Evolutionary conservation across 257 asterid genomes (phyloP).

Genomic region (Echites panduratus): DNA sequence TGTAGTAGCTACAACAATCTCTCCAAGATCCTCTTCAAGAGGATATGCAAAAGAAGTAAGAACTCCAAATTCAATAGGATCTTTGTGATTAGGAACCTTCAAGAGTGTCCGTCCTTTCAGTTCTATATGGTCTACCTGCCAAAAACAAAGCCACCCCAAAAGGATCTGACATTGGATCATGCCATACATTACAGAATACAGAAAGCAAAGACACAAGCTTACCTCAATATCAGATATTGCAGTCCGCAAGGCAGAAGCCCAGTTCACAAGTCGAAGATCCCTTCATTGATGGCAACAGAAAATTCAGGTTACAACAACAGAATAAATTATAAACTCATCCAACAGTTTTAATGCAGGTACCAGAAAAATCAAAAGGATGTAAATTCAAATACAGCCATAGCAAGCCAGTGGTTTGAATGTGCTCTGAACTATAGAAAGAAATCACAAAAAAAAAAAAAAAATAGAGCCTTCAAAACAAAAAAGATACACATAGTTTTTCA

Average conservation of each 20-base stretch:
- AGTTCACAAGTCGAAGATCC: constrained; percentile 87
- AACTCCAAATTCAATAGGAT: constrained; percentile 88
- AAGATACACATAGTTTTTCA: no score
- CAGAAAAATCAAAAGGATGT: neutral
- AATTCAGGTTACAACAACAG: neutral
- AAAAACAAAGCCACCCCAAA: constrained; percentile 16
- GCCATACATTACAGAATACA: neutral
- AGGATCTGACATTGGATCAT: neutral
- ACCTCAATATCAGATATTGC: constrained; percentile 99
- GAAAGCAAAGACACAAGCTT: constrained; percentile 6
- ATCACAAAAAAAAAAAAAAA: no score
- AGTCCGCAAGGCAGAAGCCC: constrained; percentile 88
- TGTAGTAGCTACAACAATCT: constrained; percentile 94
- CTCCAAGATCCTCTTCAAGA: constrained; percentile 74
- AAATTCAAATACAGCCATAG: neutral
- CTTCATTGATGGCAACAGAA: constrained; percentile 27
- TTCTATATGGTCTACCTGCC: constrained; percentile 74
- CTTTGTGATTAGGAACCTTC: constrained; percentile 68
- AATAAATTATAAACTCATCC: neutral
- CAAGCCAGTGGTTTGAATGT: neutral
- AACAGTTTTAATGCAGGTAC: neutral
- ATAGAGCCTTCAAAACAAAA: no score
- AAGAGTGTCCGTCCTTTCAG: constrained; percentile 65
- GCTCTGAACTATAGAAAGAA: no score
- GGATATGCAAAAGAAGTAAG: constrained; percentile 95